Evolutionary conservation across 345 rosid species (phyloP).

Genomic region (rapeseed (Brassica napus)): DNA sequence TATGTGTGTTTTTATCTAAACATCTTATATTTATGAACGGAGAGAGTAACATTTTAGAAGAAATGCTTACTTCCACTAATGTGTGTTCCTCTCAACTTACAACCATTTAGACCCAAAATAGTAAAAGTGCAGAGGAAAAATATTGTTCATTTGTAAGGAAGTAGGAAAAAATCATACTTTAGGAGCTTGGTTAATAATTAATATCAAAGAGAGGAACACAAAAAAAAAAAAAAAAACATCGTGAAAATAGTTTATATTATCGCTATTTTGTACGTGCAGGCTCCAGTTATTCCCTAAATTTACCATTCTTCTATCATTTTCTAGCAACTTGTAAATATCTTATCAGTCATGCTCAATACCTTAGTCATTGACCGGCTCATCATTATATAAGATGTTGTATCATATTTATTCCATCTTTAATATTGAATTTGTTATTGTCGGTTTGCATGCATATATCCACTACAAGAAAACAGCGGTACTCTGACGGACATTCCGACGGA

Average conservation of each 20-base stretch:
- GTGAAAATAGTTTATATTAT: neutral
- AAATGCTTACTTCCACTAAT: neutral
- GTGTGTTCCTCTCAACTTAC: neutral
- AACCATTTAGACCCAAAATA: neutral
- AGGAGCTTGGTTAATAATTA: neutral
- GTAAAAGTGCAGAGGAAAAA: neutral
- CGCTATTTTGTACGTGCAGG: neutral
- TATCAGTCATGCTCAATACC: conserved; percentile 23
- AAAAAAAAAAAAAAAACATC: neutral
- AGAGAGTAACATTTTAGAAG: neutral
- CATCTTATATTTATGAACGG: no score
- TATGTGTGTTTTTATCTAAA: no score
- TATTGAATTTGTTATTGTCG: neutral
- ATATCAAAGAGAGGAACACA: neutral
- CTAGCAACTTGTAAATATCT: conserved; percentile 34
- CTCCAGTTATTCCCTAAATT: conserved; percentile 17
- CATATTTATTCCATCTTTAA: neutral
- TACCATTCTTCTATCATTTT: conserved; percentile 23
- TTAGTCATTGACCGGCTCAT: conserved; percentile 33
- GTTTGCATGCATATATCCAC: neutral
- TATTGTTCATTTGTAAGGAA: neutral
- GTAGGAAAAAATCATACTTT: neutral
- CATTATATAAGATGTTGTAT: conserved; percentile 15
- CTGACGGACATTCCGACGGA: no score
- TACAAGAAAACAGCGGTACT: no score